A percentile compares a stretch with the other conserved stretches of the same genome.
These are phyloP conservation scores for Prunus fruticosa DNA, from an alignment of 306 rosid genomes.

Conservation along the genomic window DNA sequence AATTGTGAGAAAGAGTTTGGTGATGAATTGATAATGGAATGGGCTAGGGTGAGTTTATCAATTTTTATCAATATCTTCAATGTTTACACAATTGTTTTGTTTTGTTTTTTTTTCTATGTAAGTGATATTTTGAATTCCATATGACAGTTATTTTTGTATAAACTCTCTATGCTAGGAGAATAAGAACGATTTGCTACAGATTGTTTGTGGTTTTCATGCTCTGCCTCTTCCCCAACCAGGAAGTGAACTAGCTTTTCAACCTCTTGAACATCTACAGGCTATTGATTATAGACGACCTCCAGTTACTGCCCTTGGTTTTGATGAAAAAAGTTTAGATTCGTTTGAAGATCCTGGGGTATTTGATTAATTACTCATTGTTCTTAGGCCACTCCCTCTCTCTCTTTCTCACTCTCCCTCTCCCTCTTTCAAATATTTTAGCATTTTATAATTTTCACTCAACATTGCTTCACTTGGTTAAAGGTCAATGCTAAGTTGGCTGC, in stretches of 20 bases:
- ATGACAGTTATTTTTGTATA: conserved; percentile 25
- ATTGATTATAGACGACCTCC: conserved; percentile 67
- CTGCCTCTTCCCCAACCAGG: conserved; percentile 70
- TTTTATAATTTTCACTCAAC: conserved; percentile 19
- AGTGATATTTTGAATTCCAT: conserved; percentile 27
- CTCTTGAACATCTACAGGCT: conserved; percentile 90
- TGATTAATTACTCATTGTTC: conserved; percentile 15
- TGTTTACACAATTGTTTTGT: conserved; percentile 11
- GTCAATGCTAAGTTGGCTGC: conserved; percentile 59
- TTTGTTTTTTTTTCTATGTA: not conserved
- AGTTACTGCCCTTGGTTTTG: conserved; percentile 57
- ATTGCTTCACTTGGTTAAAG: conserved; percentile 37
- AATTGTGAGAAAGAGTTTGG: conserved; percentile 56
- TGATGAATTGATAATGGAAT: conserved; percentile 63
- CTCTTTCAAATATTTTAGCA: not conserved
- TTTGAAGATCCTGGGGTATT: conserved; percentile 60
- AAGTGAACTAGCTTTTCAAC: conserved; percentile 65
- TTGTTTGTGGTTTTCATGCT: conserved; percentile 79
- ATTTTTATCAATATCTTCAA: conserved; percentile 32
- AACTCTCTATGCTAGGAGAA: conserved; percentile 58
- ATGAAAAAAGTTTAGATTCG: conserved; percentile 36
- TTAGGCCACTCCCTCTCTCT: not conserved
- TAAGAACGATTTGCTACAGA: conserved; percentile 77
- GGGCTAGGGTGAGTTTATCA: conserved; percentile 80
- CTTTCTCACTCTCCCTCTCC: too few species aligned